Evolutionary conservation across 2,329 filamentous ascomycete species (phyloP).

Genomic region (Mycosphaerella sp.): DNA sequence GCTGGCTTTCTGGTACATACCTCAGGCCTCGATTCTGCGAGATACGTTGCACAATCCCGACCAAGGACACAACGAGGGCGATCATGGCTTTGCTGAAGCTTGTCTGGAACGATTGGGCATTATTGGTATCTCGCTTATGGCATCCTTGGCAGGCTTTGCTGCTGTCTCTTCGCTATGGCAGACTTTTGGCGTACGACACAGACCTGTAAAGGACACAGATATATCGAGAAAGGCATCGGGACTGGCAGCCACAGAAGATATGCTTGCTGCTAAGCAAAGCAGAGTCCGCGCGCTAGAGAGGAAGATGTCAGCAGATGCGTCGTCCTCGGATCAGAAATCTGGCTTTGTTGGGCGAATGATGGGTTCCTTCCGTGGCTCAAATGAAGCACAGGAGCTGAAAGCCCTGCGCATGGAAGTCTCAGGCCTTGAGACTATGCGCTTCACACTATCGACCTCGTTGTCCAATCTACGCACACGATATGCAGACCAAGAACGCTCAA

Average conservation of each 20-base stretch:
- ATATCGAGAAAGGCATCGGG: conserved; percentile 72
- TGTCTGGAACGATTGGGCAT: conserved; percentile 66
- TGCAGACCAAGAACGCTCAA: conserved; percentile 59
- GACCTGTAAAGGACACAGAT: conserved; percentile 59
- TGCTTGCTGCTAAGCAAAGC: conserved; percentile 69
- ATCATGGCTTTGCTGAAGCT: conserved; percentile 49
- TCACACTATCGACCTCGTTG: conserved; percentile 61
- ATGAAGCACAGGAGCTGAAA: conserved; percentile 49
- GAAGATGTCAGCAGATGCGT: conserved; percentile 46
- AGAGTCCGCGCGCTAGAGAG: conserved; percentile 64
- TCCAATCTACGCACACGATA: conserved; percentile 57
- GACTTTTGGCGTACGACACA: conserved; percentile 61
- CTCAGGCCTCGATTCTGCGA: conserved; percentile 33
- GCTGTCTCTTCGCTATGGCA: conserved; percentile 86
- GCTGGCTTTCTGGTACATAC: conserved; percentile 62
- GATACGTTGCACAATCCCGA: conserved; percentile 40
- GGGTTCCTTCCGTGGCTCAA: conserved; percentile 62
- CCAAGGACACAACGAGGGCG: conserved; percentile 29
- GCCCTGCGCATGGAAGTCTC: conserved; percentile 66
- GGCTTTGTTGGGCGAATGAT: conserved; percentile 70
- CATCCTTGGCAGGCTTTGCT: conserved; percentile 79
- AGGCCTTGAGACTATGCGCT: conserved; percentile 74
- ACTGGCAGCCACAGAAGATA: conserved; percentile 69
- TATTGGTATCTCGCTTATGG: conserved; percentile 81
- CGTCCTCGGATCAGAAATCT: conserved; percentile 32